Evolutionary conservation across 2,329 filamentous ascomycete species (phyloP).

Genomic region (Coniochaeta sp.): DNA sequence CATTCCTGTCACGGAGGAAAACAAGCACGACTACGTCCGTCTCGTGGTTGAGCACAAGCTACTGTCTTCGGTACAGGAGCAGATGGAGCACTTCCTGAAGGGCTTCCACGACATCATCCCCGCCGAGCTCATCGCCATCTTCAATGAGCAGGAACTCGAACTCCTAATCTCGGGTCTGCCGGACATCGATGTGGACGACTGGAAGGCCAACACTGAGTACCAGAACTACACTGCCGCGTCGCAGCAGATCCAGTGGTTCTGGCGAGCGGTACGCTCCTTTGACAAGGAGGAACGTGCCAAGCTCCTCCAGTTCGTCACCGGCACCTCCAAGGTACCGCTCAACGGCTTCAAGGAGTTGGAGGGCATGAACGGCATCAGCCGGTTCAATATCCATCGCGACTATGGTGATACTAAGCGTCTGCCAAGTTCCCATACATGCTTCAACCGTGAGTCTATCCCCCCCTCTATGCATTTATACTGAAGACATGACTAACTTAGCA

Average conservation of each 20-base stretch:
- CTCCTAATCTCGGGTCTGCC: slow-evolving; percentile 92
- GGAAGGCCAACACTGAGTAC: slow-evolving; percentile 98
- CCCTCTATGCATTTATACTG: background rate
- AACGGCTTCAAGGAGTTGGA: slow-evolving; percentile 99
- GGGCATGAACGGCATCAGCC: slow-evolving; percentile 96
- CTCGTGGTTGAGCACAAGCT: slow-evolving; percentile 91
- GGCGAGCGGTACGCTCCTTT: slow-evolving; percentile 92
- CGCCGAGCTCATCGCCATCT: slow-evolving; percentile 88
- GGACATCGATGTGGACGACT: slow-evolving; percentile 96
- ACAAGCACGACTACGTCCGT: slow-evolving; percentile 97
- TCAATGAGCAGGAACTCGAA: slow-evolving; percentile 97
- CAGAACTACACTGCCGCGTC: slow-evolving; percentile 95
- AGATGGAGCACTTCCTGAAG: slow-evolving; percentile 87
- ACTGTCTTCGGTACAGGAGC: slow-evolving; percentile 83
- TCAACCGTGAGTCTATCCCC: slow-evolving; percentile 73
- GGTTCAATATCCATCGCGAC: slow-evolving; percentile 98
- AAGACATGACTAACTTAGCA: slow-evolving; percentile 3
- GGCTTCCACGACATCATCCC: slow-evolving; percentile 99
- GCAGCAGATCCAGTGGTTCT: slow-evolving; percentile 99
- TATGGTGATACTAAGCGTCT: slow-evolving; percentile 94
- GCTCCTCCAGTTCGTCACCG: slow-evolving; percentile 93
- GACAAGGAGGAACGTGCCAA: slow-evolving; percentile 99
- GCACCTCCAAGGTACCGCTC: slow-evolving; percentile 94
- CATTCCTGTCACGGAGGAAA: slow-evolving; percentile 90
- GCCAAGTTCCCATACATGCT: slow-evolving; percentile 95